These are phyloP conservation scores for Spergularia azorica DNA, from an alignment of 179 eudicot genomes.

Conservation along the genomic window DNA sequence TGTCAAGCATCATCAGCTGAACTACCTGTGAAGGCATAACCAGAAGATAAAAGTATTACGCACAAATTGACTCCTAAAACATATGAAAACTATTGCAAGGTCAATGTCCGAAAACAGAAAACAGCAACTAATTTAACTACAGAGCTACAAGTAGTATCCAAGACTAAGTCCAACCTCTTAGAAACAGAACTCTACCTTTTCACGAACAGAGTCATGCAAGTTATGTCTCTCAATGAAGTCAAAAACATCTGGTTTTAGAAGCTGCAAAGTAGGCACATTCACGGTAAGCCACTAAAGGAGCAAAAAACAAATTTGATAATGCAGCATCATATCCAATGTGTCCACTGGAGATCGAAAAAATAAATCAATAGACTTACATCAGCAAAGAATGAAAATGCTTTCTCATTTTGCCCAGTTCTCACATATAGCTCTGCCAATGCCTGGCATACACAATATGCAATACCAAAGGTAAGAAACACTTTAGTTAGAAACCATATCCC, in stretches of 20 bases:
- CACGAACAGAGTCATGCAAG: constrained; percentile 78
- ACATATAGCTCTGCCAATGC: constrained; percentile 93
- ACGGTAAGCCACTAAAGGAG: constrained; percentile 2
- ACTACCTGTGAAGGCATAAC: constrained; percentile 56
- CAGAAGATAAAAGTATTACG: constrained; percentile 3
- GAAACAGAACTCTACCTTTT: constrained; percentile 57
- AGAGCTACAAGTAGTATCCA: background rate
- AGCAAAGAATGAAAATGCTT: constrained; percentile 86
- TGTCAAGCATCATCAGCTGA: constrained; percentile 85
- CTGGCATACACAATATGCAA: constrained; percentile 37
- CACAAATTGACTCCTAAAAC: background rate
- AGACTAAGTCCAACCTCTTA: constrained; percentile 10
- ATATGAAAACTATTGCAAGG: background rate
- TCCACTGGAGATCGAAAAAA: background rate
- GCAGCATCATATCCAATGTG: constrained; percentile 10
- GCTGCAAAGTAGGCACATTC: constrained; percentile 49
- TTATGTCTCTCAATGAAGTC: constrained; percentile 93
- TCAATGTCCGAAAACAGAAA: background rate
- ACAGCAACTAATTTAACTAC: background rate
- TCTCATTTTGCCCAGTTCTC: constrained; percentile 79
- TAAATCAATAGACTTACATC: constrained; percentile 61
- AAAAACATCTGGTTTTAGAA: constrained; percentile 84
- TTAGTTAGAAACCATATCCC: constrained; percentile 18
- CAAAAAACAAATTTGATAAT: constrained; percentile 9
- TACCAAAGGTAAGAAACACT: constrained; percentile 11